These are phyloP conservation scores for Salvia rosmarinus DNA, from an alignment of 257 asterid genomes.

Conservation along the genomic window DNA sequence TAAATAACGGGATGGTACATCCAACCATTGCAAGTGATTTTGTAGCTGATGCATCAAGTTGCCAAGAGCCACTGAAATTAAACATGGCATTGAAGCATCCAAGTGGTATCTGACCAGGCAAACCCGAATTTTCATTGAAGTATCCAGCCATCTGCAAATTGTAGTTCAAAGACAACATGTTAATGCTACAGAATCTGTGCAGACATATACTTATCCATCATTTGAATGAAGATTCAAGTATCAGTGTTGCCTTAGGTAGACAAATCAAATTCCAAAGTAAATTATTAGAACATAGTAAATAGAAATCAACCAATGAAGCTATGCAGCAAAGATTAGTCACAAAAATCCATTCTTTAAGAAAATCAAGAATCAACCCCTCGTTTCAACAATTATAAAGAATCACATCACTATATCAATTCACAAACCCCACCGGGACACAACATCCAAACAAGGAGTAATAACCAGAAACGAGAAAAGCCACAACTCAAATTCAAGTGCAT, in stretches of 20 bases:
- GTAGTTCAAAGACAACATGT: conserved; percentile 27
- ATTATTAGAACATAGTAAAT: neutral
- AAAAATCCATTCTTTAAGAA: neutral
- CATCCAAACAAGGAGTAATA: conserved; percentile 14
- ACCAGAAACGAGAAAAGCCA: conserved; percentile 2
- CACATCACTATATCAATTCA: neutral
- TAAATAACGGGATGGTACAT: conserved; percentile 60
- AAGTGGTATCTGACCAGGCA: conserved; percentile 77
- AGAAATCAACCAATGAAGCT: conserved; percentile 1
- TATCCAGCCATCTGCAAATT: conserved; percentile 79
- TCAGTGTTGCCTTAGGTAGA: conserved; percentile 1
- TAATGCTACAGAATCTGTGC: neutral
- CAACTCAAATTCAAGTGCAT: neutral
- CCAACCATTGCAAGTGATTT: conserved; percentile 96
- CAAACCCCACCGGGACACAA: conserved; percentile 11
- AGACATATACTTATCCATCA: neutral
- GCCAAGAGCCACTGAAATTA: conserved; percentile 95
- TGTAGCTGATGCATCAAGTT: conserved; percentile 85
- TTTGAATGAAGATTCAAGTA: conserved; percentile 19
- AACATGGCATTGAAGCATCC: conserved; percentile 99
- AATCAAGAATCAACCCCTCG: conserved; percentile 9
- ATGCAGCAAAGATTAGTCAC: neutral
- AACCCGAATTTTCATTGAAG: conserved; percentile 73
- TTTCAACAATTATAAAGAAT: neutral
- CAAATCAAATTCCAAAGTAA: conserved; percentile 19